Percentiles rank a stretch among this genome's conserved stretches.
Conservation (phyloP, 2,329 filamentous ascomycete species). For the Fusarium chlamydosporum region DNA sequence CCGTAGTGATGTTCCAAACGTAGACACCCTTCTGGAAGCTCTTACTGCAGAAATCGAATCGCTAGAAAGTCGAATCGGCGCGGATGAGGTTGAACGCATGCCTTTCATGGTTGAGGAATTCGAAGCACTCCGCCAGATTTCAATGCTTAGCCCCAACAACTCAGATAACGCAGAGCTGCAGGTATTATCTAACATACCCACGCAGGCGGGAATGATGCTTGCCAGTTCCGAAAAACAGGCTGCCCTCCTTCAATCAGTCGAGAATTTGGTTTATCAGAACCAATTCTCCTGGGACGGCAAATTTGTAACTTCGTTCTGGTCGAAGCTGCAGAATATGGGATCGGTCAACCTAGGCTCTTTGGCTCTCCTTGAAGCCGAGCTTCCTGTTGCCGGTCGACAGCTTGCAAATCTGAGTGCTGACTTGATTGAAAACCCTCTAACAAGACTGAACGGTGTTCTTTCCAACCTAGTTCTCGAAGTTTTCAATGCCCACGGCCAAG, state of each 20-base stretch:
- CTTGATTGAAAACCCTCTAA: constrained; percentile 65
- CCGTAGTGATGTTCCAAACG: constrained; percentile 58
- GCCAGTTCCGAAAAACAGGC: constrained; percentile 56
- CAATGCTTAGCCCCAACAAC: constrained; percentile 57
- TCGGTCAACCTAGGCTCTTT: constrained; percentile 72
- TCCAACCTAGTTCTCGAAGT: constrained; percentile 61
- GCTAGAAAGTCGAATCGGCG: constrained; percentile 63
- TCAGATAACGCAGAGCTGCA: constrained; percentile 56
- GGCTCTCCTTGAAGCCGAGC: constrained; percentile 73
- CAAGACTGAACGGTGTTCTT: constrained; percentile 64
- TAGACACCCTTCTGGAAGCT: constrained; percentile 63
- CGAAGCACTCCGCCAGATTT: constrained; percentile 68
- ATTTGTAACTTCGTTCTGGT: constrained; percentile 64
- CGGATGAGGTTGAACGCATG: constrained; percentile 57
- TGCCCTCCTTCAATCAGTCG: constrained; percentile 62
- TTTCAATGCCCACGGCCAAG: constrained; percentile 57
- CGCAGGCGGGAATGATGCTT: constrained; percentile 54
- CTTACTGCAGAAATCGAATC: constrained; percentile 66
- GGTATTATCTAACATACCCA: constrained; percentile 63
- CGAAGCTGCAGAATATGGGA: constrained; percentile 65
- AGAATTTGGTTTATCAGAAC: constrained; percentile 60
- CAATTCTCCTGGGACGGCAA: constrained; percentile 60
- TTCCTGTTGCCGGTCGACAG: constrained; percentile 71
- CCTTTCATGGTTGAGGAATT: constrained; percentile 70
- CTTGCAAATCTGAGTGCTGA: constrained; percentile 65